A percentile compares a stretch with the other conserved stretches of the same genome.
phyloP scores from a whole-genome alignment of 129 eudicot genomes.

The Daucus carota region DNA sequence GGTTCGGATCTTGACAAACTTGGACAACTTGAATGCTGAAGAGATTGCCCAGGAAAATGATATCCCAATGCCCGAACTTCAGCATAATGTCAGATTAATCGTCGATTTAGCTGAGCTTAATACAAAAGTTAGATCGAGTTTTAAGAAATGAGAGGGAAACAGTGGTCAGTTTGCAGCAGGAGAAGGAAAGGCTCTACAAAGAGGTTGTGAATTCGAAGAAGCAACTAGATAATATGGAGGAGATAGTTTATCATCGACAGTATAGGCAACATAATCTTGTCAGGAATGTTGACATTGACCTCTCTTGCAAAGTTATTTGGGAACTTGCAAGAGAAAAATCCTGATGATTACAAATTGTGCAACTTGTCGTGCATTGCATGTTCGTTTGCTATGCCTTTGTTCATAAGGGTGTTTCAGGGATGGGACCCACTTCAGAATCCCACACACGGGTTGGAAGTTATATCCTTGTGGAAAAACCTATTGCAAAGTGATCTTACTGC shows the following conservation, averaged over 20 bases:
- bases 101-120: slow-evolving; percentile 21
- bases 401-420: slow-evolving; percentile 15
- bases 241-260: slow-evolving; percentile 8
- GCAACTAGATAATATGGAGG: slow-evolving; percentile 20
- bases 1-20: slow-evolving; percentile 48
- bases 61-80: slow-evolving; percentile 28
- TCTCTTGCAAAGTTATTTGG: slow-evolving; percentile 8
- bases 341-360: slow-evolving; percentile 24
- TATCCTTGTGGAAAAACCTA: slow-evolving; percentile 18
- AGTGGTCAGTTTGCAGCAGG: slow-evolving; percentile 21
- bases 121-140: slow-evolving; percentile 21
- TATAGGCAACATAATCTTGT: slow-evolving; percentile 12
- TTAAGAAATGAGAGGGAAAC: slow-evolving; percentile 32
- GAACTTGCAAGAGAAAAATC: slow-evolving; percentile 9
- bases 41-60: slow-evolving; percentile 23
- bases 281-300: slow-evolving; percentile 11
- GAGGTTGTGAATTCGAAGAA: slow-evolving; percentile 15
- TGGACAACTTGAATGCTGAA: slow-evolving; percentile 27
- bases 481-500: slow-evolving; percentile 24
- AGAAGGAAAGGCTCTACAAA: slow-evolving; percentile 23
- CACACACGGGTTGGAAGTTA: slow-evolving; percentile 13
- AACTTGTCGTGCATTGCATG: slow-evolving; percentile 28
- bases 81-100: slow-evolving; percentile 27
- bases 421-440: slow-evolving; percentile 12
- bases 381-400: slow-evolving; percentile 24